A percentile compares a stretch with the other conserved stretches of the same genome.
Evolutionary conservation across 805 yeast species (phyloP).

Genomic region (Cyberlindnera maritima): DNA sequence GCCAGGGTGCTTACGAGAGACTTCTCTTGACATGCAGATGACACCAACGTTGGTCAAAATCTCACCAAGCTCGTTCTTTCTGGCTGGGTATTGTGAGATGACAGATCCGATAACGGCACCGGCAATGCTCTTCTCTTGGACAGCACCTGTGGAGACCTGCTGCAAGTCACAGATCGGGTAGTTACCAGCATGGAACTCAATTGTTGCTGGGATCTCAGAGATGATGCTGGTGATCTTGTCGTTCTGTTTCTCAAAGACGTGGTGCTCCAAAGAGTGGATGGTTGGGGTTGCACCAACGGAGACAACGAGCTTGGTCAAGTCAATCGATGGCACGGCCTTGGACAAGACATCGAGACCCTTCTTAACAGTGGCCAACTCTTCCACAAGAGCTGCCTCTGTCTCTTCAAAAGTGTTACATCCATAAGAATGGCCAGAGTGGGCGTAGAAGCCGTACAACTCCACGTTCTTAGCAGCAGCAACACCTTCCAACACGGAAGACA

Average conservation of each 20-base stretch:
- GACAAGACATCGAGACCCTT: constrained; percentile 42
- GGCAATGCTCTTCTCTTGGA: constrained; percentile 44
- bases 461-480: constrained; percentile 33
- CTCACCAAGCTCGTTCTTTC: constrained; percentile 57
- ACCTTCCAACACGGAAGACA: constrained; percentile 36
- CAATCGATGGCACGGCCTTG: constrained; percentile 34
- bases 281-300: constrained; percentile 87
- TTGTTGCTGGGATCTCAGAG: constrained; percentile 34
- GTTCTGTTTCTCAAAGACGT: constrained; percentile 17
- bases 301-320: constrained; percentile 42
- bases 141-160: constrained; percentile 68
- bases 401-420: constrained; percentile 40
- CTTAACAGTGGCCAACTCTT: constrained; percentile 57
- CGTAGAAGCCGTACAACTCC: constrained; percentile 63
- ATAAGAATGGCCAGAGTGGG: constrained; percentile 81
- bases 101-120: constrained; percentile 56
- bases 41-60: constrained; percentile 71
- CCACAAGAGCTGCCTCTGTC: constrained; percentile 47
- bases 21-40: constrained; percentile 63
- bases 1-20: constrained; percentile 53
- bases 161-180: constrained; percentile 73
- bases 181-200: constrained; percentile 83
- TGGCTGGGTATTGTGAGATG: constrained; percentile 52
- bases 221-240: constrained; percentile 12
- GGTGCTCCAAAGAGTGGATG: constrained; percentile 52